Conservation (phyloP, 148 eudicot genomes). For the Amaranthus palmeri region DNA sequence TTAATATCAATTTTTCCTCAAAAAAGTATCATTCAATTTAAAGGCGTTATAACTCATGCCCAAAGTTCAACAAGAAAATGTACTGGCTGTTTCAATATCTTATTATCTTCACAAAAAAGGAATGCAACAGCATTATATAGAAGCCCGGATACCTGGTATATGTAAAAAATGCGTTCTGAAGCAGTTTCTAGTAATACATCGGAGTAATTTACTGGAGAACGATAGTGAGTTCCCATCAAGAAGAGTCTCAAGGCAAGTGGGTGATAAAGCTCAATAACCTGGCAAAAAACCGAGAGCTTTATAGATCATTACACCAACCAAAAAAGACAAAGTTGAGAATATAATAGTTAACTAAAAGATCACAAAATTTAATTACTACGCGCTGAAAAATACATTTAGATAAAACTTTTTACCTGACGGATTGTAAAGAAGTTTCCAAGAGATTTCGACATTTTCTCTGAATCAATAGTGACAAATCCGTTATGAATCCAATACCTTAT, state of each 20-base stretch:
- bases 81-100: too few relatives aligned
- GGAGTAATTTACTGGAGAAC: constrained; percentile 91
- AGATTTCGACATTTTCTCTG: constrained; percentile 95
- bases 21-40: neutral
- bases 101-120: neutral
- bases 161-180: constrained; percentile 82
- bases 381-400: neutral
- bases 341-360: neutral
- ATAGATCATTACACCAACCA: neutral
- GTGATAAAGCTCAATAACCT: constrained; percentile 87
- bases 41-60: neutral
- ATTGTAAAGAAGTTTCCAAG: constrained; percentile 98
- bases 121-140: neutral
- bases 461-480: constrained; percentile 87
- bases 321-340: neutral
- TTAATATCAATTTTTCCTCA: too few relatives aligned
- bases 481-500: constrained; percentile 91
- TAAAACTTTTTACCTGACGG: constrained; percentile 57
- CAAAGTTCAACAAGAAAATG: neutral
- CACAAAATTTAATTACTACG: neutral
- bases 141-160: constrained; percentile 61
- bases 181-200: constrained; percentile 73
- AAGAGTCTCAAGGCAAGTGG: constrained; percentile 92
- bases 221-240: constrained; percentile 82
- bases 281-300: constrained; percentile 19